Conservation (phyloP, 306 rosid genomes). For the Quercus mongolica region DNA sequence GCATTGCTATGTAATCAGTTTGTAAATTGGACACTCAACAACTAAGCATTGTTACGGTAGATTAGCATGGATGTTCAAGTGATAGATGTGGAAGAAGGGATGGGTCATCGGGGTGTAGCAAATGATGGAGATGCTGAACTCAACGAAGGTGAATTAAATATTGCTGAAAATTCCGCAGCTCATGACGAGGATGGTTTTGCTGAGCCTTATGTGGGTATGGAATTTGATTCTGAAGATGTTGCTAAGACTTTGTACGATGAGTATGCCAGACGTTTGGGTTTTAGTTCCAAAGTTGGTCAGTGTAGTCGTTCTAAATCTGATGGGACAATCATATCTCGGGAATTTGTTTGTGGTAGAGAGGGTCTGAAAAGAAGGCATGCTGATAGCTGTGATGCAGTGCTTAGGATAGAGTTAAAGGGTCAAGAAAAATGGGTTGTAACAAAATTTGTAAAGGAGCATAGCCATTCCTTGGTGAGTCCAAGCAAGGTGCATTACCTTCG, state of each 20-base stretch:
- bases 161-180: constrained; percentile 34
- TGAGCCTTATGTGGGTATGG: constrained; percentile 60
- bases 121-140: constrained; percentile 47
- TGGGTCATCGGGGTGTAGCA: constrained; percentile 42
- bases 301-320: constrained; percentile 52
- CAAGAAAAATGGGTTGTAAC: constrained; percentile 81
- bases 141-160: constrained; percentile 45
- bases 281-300: constrained; percentile 52
- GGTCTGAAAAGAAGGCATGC: constrained; percentile 60
- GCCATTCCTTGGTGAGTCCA: constrained; percentile 55
- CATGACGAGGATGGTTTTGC: constrained; percentile 35
- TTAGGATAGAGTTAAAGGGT: constrained; percentile 64
- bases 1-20: constrained; percentile 15
- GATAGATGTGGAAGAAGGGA: constrained; percentile 50
- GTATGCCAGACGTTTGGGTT: constrained; percentile 48
- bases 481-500: constrained; percentile 48
- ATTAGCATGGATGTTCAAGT: constrained; percentile 74
- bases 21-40: constrained; percentile 18
- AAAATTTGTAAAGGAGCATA: constrained; percentile 82
- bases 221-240: constrained; percentile 50
- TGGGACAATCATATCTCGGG: constrained; percentile 47
- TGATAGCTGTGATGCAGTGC: constrained; percentile 73
- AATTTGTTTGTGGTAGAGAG: constrained; percentile 73
- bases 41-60: constrained; percentile 13
- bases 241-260: constrained; percentile 49